These are phyloP conservation scores for Leccinum aurantiacum DNA, from an alignment of 768 basidiomycete species.

Conservation along the genomic window DNA sequence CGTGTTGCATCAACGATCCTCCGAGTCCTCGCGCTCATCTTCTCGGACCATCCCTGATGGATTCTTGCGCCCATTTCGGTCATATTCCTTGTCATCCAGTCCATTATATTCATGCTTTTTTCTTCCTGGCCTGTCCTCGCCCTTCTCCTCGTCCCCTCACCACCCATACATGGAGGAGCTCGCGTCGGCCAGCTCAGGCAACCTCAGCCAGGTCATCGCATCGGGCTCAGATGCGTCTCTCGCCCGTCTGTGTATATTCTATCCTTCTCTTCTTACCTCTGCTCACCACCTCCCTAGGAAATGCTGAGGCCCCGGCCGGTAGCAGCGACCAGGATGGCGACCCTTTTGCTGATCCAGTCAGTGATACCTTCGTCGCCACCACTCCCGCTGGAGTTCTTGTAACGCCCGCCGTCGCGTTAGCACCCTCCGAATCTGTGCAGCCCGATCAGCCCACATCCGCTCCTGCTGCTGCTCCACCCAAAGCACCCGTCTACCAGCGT, in stretches of 20 bases:
- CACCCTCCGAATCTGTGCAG: background rate
- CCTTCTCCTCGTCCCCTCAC: background rate
- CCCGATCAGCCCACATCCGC: background rate
- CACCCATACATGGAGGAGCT: slow-evolving; percentile 4
- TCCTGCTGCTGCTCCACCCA: slow-evolving; percentile 8
- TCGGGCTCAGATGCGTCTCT: slow-evolving; percentile 19
- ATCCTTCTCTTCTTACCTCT: background rate
- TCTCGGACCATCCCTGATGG: background rate
- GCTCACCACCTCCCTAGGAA: slow-evolving; percentile 7
- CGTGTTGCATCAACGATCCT: background rate
- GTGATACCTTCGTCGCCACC: slow-evolving; percentile 5
- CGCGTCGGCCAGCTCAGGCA: background rate
- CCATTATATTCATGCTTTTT: background rate
- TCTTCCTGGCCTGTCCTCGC: background rate
- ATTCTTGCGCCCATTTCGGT: background rate
- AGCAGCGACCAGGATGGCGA: background rate
- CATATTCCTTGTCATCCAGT: background rate
- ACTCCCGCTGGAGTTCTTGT: slow-evolving; percentile 8
- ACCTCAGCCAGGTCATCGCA: background rate
- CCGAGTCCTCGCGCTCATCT: background rate
- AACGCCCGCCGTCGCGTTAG: background rate
- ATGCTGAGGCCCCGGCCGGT: slow-evolving; percentile 11
- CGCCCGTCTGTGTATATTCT: background rate
- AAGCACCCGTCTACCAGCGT: slow-evolving; percentile 56
- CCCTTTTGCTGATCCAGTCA: slow-evolving; percentile 15